A percentile compares a stretch with the other conserved stretches of the same genome.
Evolutionary conservation across 2,329 filamentous ascomycete species (phyloP).

Genomic region (Chalaropsis ovoidea): DNA sequence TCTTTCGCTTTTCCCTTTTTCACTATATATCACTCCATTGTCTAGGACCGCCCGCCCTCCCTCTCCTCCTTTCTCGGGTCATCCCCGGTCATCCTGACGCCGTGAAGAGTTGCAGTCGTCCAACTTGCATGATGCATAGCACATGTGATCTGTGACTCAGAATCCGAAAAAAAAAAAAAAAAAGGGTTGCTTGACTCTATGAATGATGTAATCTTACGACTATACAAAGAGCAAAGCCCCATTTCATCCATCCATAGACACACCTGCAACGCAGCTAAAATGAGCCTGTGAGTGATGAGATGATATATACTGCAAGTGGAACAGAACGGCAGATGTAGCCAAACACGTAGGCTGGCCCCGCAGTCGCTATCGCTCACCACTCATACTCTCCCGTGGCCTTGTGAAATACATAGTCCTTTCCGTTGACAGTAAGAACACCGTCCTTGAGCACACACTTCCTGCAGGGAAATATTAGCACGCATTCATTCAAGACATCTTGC

Average conservation of each 20-base stretch:
- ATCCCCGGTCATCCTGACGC: not conserved
- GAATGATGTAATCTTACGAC: conserved; percentile 11
- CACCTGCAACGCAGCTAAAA: too few relatives aligned
- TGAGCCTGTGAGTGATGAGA: not conserved
- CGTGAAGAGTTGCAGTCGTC: not conserved
- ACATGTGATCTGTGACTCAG: not conserved
- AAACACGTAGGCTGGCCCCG: not conserved
- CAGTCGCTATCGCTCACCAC: conserved; percentile 51
- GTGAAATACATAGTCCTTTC: conserved; percentile 95
- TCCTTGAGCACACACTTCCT: conserved; percentile 98
- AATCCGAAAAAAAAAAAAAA: conserved; percentile 2
- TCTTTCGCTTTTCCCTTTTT: not conserved
- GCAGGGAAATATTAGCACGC: conserved; percentile 30
- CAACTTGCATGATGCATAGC: not conserved
- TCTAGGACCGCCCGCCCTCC: not conserved
- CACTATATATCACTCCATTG: not conserved
- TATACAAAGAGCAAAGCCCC: not conserved
- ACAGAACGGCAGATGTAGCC: not conserved
- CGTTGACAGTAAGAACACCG: conserved; percentile 83
- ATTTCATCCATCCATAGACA: too few relatives aligned
- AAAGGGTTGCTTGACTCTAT: not conserved
- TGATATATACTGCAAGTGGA: not conserved
- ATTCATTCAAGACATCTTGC: not conserved
- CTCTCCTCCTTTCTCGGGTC: not conserved
- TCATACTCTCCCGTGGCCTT: conserved; percentile 97